Conservation (phyloP, 768 basidiomycete species). For the Daedaleopsis sinensis region DNA sequence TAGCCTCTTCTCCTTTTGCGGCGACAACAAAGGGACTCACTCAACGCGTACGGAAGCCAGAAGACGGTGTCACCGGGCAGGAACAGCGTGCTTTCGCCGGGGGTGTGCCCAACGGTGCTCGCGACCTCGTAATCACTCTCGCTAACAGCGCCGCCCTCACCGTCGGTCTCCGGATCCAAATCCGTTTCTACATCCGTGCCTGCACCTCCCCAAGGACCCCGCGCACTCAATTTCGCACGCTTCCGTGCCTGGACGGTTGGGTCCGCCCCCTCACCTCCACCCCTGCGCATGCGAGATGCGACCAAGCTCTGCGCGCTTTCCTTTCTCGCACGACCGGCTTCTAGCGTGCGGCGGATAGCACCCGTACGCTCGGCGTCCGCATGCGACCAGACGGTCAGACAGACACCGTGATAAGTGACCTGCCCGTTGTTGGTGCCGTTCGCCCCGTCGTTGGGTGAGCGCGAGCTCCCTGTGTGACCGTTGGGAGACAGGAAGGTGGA, state of each 20-base stretch:
- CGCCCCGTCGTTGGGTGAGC: slow-evolving; percentile 31
- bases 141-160: slow-evolving; percentile 73
- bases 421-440: slow-evolving; percentile 40
- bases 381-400: slow-evolving; percentile 94
- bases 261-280: slow-evolving; percentile 49
- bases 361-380: slow-evolving; percentile 86
- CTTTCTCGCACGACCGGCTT: slow-evolving; percentile 76
- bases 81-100: slow-evolving; percentile 88
- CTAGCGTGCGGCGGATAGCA: slow-evolving; percentile 83
- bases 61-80: slow-evolving; percentile 89
- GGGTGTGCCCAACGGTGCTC: slow-evolving; percentile 78
- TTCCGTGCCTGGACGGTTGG: slow-evolving; percentile 60
- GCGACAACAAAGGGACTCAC: slow-evolving; percentile 47
- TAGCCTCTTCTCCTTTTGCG: neutral
- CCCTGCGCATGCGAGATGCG: slow-evolving; percentile 64
- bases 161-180: slow-evolving; percentile 66
- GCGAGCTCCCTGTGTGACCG: slow-evolving; percentile 24
- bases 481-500: slow-evolving; percentile 51
- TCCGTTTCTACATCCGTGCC: slow-evolving; percentile 71
- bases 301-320: slow-evolving; percentile 78
- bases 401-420: slow-evolving; percentile 87
- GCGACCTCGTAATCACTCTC: slow-evolving; percentile 88
- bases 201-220: slow-evolving; percentile 65
- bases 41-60: slow-evolving; percentile 93
- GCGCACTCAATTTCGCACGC: slow-evolving; percentile 56